A percentile compares a stretch with the other conserved stretches of the same genome.
Evolutionary conservation across 2,329 filamentous ascomycete species (phyloP).

Genomic region (Pseudogymnoascus sp.): DNA sequence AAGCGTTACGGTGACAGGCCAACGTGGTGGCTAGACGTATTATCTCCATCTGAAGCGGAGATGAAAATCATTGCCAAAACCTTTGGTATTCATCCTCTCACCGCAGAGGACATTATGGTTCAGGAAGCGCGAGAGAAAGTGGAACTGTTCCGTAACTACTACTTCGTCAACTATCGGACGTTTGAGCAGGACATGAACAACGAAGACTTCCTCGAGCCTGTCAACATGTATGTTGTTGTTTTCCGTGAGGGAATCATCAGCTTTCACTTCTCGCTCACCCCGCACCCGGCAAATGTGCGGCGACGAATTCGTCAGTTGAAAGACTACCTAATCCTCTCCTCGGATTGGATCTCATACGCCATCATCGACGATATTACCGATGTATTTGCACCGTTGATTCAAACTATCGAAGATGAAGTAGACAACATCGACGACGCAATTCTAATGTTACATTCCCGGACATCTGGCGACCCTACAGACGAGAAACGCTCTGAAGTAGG

Average conservation of each 20-base stretch:
- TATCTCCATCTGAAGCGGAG: conserved; percentile 84
- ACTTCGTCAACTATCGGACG: conserved; percentile 96
- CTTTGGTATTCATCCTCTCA: conserved; percentile 92
- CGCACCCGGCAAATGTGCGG: conserved; percentile 92
- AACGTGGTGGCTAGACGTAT: conserved; percentile 93
- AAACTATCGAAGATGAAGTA: conserved; percentile 89
- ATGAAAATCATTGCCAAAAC: conserved; percentile 91
- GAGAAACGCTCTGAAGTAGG: conserved; percentile 40
- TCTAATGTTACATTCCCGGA: conserved; percentile 63
- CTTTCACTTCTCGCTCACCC: conserved; percentile 95
- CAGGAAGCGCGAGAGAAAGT: conserved; percentile 97
- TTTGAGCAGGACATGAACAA: conserved; percentile 92
- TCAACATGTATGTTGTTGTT: conserved; percentile 96
- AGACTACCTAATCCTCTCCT: conserved; percentile 85
- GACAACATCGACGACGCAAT: conserved; percentile 95
- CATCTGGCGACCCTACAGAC: conserved; percentile 33
- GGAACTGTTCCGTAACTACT: conserved; percentile 93
- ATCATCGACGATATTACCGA: conserved; percentile 98
- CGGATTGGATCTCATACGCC: conserved; percentile 97
- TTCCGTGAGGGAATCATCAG: conserved; percentile 92
- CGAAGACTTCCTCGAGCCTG: conserved; percentile 84
- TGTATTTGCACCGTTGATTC: conserved; percentile 85
- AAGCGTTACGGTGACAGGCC: conserved; percentile 70
- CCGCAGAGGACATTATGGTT: conserved; percentile 93
- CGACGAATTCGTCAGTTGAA: conserved; percentile 86